A percentile compares a stretch with the other conserved stretches of the same genome.
Evolutionary conservation across 208 protist species (phyloP).

Genomic region (Willaertia magna): DNA sequence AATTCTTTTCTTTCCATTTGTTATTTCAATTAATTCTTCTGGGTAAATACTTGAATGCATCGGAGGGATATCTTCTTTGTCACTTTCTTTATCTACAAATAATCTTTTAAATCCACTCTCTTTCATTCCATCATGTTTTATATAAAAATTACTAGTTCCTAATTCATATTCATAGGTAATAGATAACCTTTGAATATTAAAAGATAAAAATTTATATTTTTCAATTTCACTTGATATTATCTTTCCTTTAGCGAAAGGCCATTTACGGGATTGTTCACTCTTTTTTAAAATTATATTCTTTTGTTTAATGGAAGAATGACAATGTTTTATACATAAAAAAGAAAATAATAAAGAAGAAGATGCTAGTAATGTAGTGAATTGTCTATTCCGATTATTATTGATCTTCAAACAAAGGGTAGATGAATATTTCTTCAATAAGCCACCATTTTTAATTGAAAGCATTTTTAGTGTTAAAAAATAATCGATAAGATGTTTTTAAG

Average conservation of each 20-base stretch:
- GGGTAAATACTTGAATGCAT: neutral
- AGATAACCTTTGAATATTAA: neutral
- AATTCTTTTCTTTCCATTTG: neutral
- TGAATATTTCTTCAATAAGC: no score
- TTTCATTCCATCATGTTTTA: neutral
- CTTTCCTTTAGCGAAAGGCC: neutral
- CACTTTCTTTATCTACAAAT: neutral
- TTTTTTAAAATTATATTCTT: neutral
- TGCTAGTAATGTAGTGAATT: no score
- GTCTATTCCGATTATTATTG: no score
- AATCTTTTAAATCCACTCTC: neutral
- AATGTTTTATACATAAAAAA: no score
- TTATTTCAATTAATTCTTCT: neutral
- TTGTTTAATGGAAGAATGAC: no score
- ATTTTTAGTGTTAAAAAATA: no score
- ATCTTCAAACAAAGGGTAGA: no score
- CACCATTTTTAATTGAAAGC: no score
- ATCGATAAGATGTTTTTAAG: no score
- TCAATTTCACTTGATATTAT: neutral
- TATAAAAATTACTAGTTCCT: neutral
- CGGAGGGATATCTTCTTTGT: neutral
- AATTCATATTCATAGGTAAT: neutral
- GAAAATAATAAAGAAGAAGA: no score
- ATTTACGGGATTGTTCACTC: neutral
- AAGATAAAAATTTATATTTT: neutral